phyloP scores from a whole-genome alignment of 208 protist species.

The Leishmania major region DNA sequence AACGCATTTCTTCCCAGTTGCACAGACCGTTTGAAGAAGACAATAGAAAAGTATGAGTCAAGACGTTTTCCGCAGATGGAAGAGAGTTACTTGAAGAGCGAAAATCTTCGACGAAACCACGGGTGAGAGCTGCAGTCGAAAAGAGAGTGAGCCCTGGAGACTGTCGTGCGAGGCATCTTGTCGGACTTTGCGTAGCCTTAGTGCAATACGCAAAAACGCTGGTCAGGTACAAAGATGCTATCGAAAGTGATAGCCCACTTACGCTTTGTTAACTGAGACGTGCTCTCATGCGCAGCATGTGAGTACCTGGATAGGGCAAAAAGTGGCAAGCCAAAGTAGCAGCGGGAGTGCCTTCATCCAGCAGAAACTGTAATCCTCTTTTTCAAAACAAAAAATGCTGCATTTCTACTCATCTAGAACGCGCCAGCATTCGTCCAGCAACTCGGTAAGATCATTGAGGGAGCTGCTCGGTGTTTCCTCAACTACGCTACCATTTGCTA shows the following conservation, averaged over 20 bases:
- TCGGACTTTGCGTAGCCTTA: neutral
- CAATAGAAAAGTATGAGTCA: neutral
- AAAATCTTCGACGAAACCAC: neutral
- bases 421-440: conserved; percentile 33
- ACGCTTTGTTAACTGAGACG: neutral
- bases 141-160: neutral
- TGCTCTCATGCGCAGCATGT: neutral
- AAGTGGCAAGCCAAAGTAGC: neutral
- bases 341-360: neutral
- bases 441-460: conserved; percentile 19
- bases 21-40: neutral
- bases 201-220: neutral
- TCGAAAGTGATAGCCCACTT: neutral
- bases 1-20: neutral
- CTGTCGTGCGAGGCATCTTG: neutral
- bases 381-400: neutral
- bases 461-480: conserved; percentile 6
- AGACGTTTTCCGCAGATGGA: neutral
- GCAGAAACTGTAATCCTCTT: neutral
- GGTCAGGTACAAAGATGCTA: neutral
- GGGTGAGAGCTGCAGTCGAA: neutral
- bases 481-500: neutral
- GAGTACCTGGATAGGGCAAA: too few species aligned
- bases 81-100: neutral
- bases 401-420: conserved; percentile 17